phyloP scores from a whole-genome alignment of 148 eudicot genomes.

The Vaccinium macrocarpon region DNA sequence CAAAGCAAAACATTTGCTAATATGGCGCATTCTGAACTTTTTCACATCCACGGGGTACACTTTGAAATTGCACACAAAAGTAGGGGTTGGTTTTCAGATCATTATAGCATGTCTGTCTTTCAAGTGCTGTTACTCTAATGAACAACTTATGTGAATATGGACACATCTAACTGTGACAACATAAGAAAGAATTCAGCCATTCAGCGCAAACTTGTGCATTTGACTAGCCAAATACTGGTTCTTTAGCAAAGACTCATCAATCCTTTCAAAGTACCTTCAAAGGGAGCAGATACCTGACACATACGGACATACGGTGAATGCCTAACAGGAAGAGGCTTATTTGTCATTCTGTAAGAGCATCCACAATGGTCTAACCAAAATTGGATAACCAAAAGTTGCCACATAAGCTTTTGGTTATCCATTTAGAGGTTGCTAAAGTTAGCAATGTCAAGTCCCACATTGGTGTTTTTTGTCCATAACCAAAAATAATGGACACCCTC shows the following conservation, averaged over 20 bases:
- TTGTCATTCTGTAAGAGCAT: slow-evolving; percentile 94
- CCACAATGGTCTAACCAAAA: too few relatives aligned
- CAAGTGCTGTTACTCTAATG: background rate
- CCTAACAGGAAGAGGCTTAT: slow-evolving; percentile 85
- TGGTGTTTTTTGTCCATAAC: too few relatives aligned
- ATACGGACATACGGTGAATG: slow-evolving; percentile 89
- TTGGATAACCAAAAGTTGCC: too few relatives aligned
- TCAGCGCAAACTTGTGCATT: background rate
- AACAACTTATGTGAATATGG: background rate
- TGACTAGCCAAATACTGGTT: background rate
- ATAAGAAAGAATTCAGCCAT: background rate
- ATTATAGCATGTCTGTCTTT: background rate
- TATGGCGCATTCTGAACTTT: background rate
- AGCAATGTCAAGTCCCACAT: too few relatives aligned
- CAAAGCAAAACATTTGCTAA: background rate
- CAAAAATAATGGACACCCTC: too few relatives aligned
- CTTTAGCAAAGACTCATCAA: background rate
- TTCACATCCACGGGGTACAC: background rate
- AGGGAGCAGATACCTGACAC: slow-evolving; percentile 74
- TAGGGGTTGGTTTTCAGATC: background rate
- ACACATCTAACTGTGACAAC: background rate
- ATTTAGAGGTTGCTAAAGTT: too few relatives aligned
- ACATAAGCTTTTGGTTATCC: too few relatives aligned
- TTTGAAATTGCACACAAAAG: background rate
- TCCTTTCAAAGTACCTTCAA: slow-evolving; percentile 46